Percentiles rank a stretch among this genome's conserved stretches.
Evolutionary conservation across 164 flowering plant genomes (phyloP).

Genomic region (Brasenia schreberi): DNA sequence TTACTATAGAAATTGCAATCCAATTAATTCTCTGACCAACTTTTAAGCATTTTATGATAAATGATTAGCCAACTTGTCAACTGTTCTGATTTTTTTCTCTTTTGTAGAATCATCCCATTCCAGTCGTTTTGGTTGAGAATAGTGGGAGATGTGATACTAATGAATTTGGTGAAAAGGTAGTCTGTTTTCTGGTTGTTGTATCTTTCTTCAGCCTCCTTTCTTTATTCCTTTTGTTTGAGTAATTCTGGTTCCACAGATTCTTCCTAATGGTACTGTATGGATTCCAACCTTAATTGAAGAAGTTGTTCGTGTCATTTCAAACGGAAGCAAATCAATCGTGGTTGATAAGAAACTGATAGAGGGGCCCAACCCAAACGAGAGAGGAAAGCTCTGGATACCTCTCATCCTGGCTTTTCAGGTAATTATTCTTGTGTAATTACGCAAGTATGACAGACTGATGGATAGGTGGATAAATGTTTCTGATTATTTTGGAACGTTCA

Average conservation of each 20-base stretch:
- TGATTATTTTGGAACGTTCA: slow-evolving; percentile 15
- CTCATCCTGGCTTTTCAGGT: slow-evolving; percentile 63
- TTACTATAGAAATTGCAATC: too few relatives aligned
- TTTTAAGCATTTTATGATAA: too few relatives aligned
- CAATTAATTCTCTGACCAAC: too few relatives aligned
- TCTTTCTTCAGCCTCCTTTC: background rate
- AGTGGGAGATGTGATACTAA: slow-evolving; percentile 92
- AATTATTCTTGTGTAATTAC: slow-evolving; percentile 2
- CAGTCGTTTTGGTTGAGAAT: slow-evolving; percentile 89
- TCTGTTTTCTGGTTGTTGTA: background rate
- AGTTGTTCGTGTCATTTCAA: slow-evolving; percentile 51
- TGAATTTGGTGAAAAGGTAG: slow-evolving; percentile 74
- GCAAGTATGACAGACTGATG: too few relatives aligned
- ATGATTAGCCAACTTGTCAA: too few relatives aligned
- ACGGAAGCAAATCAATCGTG: slow-evolving; percentile 46
- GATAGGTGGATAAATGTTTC: background rate
- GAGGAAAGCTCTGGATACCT: slow-evolving; percentile 64
- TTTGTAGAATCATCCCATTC: slow-evolving; percentile 35
- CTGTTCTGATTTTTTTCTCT: too few relatives aligned
- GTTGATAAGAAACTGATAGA: slow-evolving; percentile 80
- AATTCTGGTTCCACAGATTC: slow-evolving; percentile 29
- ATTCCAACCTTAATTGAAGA: slow-evolving; percentile 59
- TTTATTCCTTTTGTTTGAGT: background rate
- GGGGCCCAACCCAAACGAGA: slow-evolving; percentile 75
- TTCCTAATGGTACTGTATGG: slow-evolving; percentile 85